Evolutionary conservation across 768 basidiomycete genomes (phyloP).

Genomic region (Pholiota microspora): DNA sequence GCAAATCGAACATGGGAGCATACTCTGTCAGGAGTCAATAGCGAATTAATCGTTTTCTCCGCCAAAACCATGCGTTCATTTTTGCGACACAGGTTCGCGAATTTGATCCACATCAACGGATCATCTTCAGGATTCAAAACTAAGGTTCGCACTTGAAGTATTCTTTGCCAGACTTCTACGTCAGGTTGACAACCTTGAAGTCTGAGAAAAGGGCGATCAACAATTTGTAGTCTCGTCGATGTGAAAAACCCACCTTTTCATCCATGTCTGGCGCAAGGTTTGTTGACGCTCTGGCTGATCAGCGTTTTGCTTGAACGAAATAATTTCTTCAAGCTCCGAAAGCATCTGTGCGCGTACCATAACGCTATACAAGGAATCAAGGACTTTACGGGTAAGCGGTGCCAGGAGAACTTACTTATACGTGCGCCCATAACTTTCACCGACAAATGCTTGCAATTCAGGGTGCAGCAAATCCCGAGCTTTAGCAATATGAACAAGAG

Average conservation of each 20-base stretch:
- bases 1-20: conserved; percentile 11
- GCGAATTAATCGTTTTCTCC: conserved; percentile 93
- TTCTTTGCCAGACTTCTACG: conserved; percentile 98
- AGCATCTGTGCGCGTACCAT: conserved; percentile 99
- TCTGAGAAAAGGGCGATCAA: conserved; percentile 35
- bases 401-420: conserved; percentile 70
- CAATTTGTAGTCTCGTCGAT: background rate
- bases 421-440: conserved; percentile 95
- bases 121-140: conserved; percentile 93
- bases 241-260: conserved; percentile 75
- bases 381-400: background rate
- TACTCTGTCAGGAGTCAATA: conserved; percentile 75
- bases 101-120: conserved; percentile 98
- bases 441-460: conserved; percentile 87
- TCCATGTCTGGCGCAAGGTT: conserved; percentile 94
- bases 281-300: conserved; percentile 93
- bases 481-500: conserved; percentile 84
- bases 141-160: conserved; percentile 92
- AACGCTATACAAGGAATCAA: conserved; percentile 47
- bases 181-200: conserved; percentile 96
- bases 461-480: conserved; percentile 91
- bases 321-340: conserved; percentile 97
- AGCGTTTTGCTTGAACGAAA: conserved; percentile 89
- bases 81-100: conserved; percentile 96
- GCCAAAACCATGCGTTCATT: conserved; percentile 92